phyloP scores from a whole-genome alignment of 257 asterid species.

The Gentiana straminea region DNA sequence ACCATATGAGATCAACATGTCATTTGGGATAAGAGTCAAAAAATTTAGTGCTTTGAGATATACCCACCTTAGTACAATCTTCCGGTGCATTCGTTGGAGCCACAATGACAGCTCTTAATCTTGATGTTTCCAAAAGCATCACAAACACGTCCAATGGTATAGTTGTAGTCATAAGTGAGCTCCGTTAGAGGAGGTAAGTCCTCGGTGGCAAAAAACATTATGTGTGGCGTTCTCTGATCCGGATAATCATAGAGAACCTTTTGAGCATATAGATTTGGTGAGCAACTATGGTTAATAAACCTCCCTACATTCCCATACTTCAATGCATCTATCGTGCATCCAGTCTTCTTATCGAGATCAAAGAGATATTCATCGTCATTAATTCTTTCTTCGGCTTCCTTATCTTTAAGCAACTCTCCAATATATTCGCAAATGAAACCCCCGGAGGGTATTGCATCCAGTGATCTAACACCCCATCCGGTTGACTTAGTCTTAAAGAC shows the following conservation, averaged over 20 bases:
- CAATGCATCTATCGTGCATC: conserved; percentile 25
- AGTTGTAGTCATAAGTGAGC: conserved; percentile 29
- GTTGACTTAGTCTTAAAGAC: conserved; percentile 26
- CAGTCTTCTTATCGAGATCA: conserved; percentile 11
- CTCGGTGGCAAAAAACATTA: conserved; percentile 41
- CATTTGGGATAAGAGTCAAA: too few relatives aligned
- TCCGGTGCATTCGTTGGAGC: conserved; percentile 13
- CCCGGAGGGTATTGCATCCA: conserved; percentile 22
- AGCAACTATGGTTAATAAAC: conserved; percentile 34
- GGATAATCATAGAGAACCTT: conserved; percentile 29
- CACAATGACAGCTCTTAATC: conserved; percentile 22
- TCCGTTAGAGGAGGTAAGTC: conserved; percentile 35
- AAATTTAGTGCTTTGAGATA: too few relatives aligned
- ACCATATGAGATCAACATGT: too few relatives aligned
- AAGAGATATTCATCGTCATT: conserved; percentile 8
- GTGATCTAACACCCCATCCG: conserved; percentile 50
- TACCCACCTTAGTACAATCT: conserved; percentile 19
- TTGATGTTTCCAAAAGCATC: conserved; percentile 22
- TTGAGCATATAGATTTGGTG: conserved; percentile 34
- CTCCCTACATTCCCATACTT: conserved; percentile 44
- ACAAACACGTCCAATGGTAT: conserved; percentile 12
- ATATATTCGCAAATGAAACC: conserved; percentile 47
- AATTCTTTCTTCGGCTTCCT: conserved; percentile 17
- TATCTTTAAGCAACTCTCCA: conserved; percentile 24
- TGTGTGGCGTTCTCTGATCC: conserved; percentile 31